Evolutionary conservation across 345 rosid species (phyloP).

Genomic region (Acer yangbiense): DNA sequence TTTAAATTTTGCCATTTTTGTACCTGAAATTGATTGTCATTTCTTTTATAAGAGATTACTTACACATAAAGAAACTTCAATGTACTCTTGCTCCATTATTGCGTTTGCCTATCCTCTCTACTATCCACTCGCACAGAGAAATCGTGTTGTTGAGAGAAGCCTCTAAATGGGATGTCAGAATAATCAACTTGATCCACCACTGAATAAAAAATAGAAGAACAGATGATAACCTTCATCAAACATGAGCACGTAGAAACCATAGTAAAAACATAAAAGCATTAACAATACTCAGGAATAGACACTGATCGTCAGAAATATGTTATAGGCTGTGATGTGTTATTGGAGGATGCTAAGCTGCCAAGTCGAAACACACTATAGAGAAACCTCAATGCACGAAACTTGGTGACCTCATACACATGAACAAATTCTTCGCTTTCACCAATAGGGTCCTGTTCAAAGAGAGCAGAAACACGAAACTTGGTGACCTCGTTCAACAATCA

Average conservation of each 20-base stretch:
- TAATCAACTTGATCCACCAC: not conserved
- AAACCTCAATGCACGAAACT: too few relatives aligned
- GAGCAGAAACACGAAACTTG: not conserved
- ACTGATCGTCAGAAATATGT: too few relatives aligned
- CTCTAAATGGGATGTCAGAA: not conserved
- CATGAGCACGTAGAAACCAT: too few relatives aligned
- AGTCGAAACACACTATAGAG: too few relatives aligned
- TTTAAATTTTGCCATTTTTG: too few relatives aligned
- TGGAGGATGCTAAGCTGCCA: too few relatives aligned
- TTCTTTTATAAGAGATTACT: not conserved
- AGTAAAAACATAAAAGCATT: too few relatives aligned
- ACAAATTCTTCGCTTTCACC: not conserved
- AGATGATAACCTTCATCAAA: too few relatives aligned
- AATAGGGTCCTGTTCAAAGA: conserved; percentile 1
- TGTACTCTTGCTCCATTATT: not conserved
- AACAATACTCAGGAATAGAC: too few relatives aligned
- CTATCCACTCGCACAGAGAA: not conserved
- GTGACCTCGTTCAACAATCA: not conserved
- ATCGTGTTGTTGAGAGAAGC: not conserved
- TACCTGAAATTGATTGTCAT: not conserved
- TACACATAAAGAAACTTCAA: not conserved
- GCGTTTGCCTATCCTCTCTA: not conserved
- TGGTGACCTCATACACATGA: too few relatives aligned
- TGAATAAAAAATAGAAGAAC: not conserved
- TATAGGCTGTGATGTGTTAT: too few relatives aligned